Evolutionary conservation across 352 stramenopile genomes (phyloP).

Genomic region (Sclerospora graminicola): DNA sequence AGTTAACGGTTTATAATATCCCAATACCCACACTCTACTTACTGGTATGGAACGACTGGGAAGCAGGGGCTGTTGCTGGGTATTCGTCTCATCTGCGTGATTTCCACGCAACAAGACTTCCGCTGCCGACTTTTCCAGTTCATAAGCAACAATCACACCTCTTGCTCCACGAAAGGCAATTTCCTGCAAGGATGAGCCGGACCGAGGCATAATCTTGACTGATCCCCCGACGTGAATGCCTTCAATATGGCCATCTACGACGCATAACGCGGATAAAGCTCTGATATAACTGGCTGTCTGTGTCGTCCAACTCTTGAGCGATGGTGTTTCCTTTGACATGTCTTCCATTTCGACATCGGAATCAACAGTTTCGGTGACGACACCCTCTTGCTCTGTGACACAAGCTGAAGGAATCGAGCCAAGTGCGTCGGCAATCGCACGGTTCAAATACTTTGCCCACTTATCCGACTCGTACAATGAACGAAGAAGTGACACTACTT

Average conservation of each 20-base stretch:
- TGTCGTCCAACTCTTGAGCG: constrained; percentile 35
- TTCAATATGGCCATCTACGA: constrained; percentile 81
- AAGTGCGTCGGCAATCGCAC: constrained; percentile 45
- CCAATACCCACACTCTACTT: constrained; percentile 9
- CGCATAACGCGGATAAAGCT: constrained; percentile 64
- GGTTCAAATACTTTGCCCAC: constrained; percentile 60
- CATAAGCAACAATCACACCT: constrained; percentile 68
- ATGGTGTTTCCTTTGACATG: constrained; percentile 44
- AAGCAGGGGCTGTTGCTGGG: constrained; percentile 21
- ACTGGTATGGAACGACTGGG: constrained; percentile 33
- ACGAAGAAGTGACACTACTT: constrained; percentile 74
- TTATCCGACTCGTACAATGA: constrained; percentile 72
- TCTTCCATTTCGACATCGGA: constrained; percentile 84
- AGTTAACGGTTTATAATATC: not conserved
- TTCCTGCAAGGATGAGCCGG: constrained; percentile 61
- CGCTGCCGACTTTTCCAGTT: constrained; percentile 70
- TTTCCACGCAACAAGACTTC: constrained; percentile 62
- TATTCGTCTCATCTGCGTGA: constrained; percentile 25
- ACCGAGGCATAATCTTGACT: constrained; percentile 76
- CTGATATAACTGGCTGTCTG: constrained; percentile 46
- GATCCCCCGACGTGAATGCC: constrained; percentile 64
- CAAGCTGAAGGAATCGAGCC: constrained; percentile 32
- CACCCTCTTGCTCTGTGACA: constrained; percentile 22
- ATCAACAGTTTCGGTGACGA: constrained; percentile 21
- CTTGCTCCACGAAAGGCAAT: constrained; percentile 60